phyloP scores from a whole-genome alignment of 305 asterid species.

The Petunia hybrid region DNA sequence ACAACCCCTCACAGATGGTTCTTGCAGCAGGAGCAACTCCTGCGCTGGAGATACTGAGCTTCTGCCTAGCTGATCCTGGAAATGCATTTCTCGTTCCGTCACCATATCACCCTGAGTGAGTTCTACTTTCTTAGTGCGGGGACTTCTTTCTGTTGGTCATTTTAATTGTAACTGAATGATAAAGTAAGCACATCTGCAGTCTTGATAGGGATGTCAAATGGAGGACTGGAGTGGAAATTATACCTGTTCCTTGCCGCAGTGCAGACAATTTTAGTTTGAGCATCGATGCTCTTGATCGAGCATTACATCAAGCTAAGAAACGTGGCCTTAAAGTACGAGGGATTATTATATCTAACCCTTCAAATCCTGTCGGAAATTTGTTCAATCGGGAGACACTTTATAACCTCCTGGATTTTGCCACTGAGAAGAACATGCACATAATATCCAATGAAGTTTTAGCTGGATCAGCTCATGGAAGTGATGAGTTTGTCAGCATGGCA shows the following conservation, averaged over 20 bases:
- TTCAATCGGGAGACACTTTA: conserved; percentile 52
- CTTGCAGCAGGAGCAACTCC: conserved; percentile 59
- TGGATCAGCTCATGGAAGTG: conserved; percentile 51
- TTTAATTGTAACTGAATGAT: conserved; percentile 24
- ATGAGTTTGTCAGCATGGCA: conserved; percentile 59
- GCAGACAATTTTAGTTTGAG: conserved; percentile 61
- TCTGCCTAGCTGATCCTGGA: conserved; percentile 67
- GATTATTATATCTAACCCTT: conserved; percentile 62
- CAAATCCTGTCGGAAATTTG: conserved; percentile 61
- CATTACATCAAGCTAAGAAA: conserved; percentile 63
- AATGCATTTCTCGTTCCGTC: conserved; percentile 74
- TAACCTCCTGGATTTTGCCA: conserved; percentile 58
- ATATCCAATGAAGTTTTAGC: conserved; percentile 58
- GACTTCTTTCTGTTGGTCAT: conserved; percentile 5
- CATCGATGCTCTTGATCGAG: conserved; percentile 56
- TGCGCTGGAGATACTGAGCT: conserved; percentile 65
- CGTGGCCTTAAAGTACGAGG: conserved; percentile 65
- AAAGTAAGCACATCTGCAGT: conserved; percentile 39
- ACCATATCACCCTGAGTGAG: conserved; percentile 71
- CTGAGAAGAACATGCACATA: conserved; percentile 65
- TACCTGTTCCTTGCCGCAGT: conserved; percentile 71
- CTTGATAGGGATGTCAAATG: conserved; percentile 65
- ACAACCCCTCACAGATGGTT: conserved; percentile 56
- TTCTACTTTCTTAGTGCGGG: conserved; percentile 18
- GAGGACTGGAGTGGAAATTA: conserved; percentile 63